phyloP scores from a whole-genome alignment of 441 rosid genomes.

The Theobroma grandiflorum region DNA sequence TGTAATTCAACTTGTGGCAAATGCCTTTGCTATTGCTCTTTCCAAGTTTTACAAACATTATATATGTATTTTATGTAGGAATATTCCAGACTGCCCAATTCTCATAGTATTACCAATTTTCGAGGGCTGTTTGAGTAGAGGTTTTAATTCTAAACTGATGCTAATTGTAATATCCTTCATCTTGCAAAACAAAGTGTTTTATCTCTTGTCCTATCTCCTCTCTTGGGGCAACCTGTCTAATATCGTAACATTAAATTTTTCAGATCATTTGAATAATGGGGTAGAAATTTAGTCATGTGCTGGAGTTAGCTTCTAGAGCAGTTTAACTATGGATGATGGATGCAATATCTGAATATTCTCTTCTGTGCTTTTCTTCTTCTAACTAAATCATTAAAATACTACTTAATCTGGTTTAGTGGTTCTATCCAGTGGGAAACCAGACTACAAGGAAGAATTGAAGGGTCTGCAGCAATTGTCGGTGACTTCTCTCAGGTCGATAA shows the following conservation, averaged over 20 bases:
- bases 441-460: constrained; percentile 85
- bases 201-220: background rate
- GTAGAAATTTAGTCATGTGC: background rate
- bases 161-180: background rate
- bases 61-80: background rate
- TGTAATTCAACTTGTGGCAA: background rate
- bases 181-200: background rate
- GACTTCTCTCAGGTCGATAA: constrained; percentile 83
- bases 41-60: background rate
- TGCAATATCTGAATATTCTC: background rate
- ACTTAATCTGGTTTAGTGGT: constrained; percentile 62
- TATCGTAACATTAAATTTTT: background rate
- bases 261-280: background rate
- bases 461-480: constrained; percentile 77
- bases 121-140: background rate
- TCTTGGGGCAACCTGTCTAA: background rate
- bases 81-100: background rate
- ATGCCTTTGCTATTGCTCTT: background rate
- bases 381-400: constrained; percentile 12
- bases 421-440: constrained; percentile 74
- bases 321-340: constrained; percentile 17
- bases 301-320: constrained; percentile 6
- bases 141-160: background rate
- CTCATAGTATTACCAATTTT: background rate
- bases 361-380: constrained; percentile 25